Evolutionary conservation across 345 rosid species (phyloP).

Genomic region (Lagerstroemia speciosa): DNA sequence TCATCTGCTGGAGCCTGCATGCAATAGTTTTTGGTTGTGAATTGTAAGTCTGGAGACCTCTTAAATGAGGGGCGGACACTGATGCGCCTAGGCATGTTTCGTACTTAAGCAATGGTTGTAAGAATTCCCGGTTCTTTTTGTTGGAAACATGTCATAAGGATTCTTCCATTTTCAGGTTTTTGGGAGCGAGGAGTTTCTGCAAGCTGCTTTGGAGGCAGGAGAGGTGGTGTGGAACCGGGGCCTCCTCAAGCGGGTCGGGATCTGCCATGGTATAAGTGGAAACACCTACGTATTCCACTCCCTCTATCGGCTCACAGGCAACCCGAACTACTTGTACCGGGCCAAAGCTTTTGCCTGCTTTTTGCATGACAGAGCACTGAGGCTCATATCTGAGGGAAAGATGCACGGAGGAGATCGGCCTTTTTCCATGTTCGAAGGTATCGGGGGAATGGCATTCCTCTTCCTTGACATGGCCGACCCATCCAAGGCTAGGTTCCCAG

Average conservation of each 20-base stretch:
- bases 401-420: slow-evolving; percentile 67
- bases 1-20: not conserved
- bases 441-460: slow-evolving; percentile 57
- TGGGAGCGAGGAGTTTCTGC: slow-evolving; percentile 44
- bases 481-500: slow-evolving; percentile 50
- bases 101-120: too few species aligned
- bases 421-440: slow-evolving; percentile 51
- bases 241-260: slow-evolving; percentile 57
- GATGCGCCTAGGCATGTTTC: not conserved
- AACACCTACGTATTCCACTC: slow-evolving; percentile 53
- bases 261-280: slow-evolving; percentile 70
- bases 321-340: slow-evolving; percentile 31
- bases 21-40: not conserved
- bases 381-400: slow-evolving; percentile 40
- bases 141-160: not conserved
- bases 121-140: not conserved
- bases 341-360: slow-evolving; percentile 66
- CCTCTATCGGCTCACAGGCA: slow-evolving; percentile 43
- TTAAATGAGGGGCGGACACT: not conserved
- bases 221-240: slow-evolving; percentile 63
- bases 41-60: not conserved
- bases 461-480: slow-evolving; percentile 48
- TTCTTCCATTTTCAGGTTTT: slow-evolving; percentile 33
- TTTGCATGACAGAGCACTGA: slow-evolving; percentile 39
- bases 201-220: slow-evolving; percentile 55